phyloP scores from a whole-genome alignment of 192 early-diverging fungal genomes.

The Coemansia sp. region DNA sequence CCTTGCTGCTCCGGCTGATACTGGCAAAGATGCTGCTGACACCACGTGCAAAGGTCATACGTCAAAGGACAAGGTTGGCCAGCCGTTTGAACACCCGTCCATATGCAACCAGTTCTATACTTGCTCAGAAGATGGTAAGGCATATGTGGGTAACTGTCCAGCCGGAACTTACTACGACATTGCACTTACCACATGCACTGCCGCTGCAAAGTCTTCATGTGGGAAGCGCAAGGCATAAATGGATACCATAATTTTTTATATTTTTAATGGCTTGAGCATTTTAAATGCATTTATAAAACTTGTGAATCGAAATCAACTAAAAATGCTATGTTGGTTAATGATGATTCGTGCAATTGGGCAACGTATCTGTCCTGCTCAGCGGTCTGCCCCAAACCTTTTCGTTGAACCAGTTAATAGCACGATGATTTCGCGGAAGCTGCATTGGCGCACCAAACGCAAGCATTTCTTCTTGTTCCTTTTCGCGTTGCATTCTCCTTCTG shows the following conservation, averaged over 20 bases:
- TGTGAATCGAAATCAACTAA: too few species aligned
- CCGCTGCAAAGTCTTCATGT: conserved; percentile 27
- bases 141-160: conserved; percentile 36
- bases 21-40: background rate
- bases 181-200: conserved; percentile 34
- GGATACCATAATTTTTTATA: background rate
- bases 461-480: background rate
- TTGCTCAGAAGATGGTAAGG: conserved; percentile 27
- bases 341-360: too few species aligned
- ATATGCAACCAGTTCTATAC: conserved; percentile 33
- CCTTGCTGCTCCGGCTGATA: background rate
- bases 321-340: too few species aligned
- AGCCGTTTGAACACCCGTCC: conserved; percentile 39
- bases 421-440: background rate
- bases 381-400: background rate
- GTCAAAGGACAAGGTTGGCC: conserved; percentile 27
- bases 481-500: background rate
- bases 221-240: conserved; percentile 30
- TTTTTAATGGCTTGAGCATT: background rate
- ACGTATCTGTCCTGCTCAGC: background rate
- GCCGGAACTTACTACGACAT: conserved; percentile 48
- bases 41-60: conserved; percentile 42
- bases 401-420: background rate
- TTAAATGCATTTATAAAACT: background rate
- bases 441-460: conserved; percentile 2